Percentiles rank a stretch among this genome's conserved stretches.
Evolutionary conservation across 2,329 filamentous ascomycete species (phyloP).

Genomic region (Alternaria triticimaculans): DNA sequence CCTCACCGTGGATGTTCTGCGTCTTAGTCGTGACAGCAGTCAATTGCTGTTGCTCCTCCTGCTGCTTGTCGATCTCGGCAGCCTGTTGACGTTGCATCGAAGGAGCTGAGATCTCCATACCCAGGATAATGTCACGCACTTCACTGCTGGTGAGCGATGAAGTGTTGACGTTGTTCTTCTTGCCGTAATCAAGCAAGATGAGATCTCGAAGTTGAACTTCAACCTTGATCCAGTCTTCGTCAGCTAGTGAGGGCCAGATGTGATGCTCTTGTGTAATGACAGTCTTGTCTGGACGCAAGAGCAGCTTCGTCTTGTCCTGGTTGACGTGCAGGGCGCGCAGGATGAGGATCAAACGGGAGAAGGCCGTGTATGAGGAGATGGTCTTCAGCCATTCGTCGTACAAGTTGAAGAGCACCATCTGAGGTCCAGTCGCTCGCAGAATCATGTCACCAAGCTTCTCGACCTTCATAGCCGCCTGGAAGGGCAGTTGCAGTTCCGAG

Average conservation of each 20-base stretch:
- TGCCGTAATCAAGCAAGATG: conserved; percentile 97
- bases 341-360: conserved; percentile 93
- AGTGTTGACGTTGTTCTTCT: conserved; percentile 99
- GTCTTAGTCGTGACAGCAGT: conserved; percentile 98
- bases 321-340: conserved; percentile 96
- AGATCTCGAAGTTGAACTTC: conserved; percentile 94
- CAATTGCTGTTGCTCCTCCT: conserved; percentile 94
- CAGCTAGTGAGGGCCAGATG: conserved; percentile 93
- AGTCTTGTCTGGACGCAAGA: conserved; percentile 94
- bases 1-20: conserved; percentile 94
- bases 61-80: conserved; percentile 98
- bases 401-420: conserved; percentile 99
- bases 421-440: conserved; percentile 93
- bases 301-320: conserved; percentile 95
- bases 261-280: conserved; percentile 99
- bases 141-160: conserved; percentile 95
- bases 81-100: conserved; percentile 98
- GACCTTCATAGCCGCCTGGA: conserved; percentile 99
- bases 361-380: conserved; percentile 97
- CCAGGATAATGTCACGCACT: conserved; percentile 96
- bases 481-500: conserved; percentile 93
- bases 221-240: conserved; percentile 99
- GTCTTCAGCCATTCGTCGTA: conserved; percentile 99
- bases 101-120: conserved; percentile 99
- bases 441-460: conserved; percentile 99